phyloP scores from a whole-genome alignment of 106 monocot genomes.

The Acorus gramineus region DNA sequence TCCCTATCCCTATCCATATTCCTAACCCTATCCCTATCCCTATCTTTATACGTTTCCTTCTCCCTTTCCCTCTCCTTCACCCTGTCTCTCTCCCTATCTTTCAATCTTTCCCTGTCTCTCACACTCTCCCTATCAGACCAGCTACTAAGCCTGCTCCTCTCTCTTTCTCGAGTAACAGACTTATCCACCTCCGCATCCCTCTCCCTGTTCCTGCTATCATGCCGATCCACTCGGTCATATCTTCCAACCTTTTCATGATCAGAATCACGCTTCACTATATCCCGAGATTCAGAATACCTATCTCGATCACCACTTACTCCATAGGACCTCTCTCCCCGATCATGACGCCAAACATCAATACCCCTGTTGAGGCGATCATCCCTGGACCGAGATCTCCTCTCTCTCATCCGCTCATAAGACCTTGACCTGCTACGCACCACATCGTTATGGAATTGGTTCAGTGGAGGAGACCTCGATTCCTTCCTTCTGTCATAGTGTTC shows the following conservation, averaged over 20 bases:
- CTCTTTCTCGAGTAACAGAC: conserved; percentile 5
- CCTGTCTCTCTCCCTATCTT: conserved; percentile 4
- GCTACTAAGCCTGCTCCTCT: conserved; percentile 1
- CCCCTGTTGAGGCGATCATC: conserved; percentile 1
- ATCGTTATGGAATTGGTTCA: too few relatives aligned
- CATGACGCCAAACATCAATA: conserved; percentile 5
- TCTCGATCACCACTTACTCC: neutral
- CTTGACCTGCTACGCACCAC: too few relatives aligned
- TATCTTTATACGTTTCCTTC: conserved; percentile 14
- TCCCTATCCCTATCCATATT: conserved; percentile 18
- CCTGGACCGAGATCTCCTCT: too few relatives aligned
- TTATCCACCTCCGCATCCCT: conserved; percentile 10
- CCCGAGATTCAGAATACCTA: conserved; percentile 7
- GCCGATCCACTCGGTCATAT: conserved; percentile 8
- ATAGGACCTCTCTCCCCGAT: conserved; percentile 1
- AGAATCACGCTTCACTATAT: conserved; percentile 11
- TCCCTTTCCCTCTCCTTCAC: neutral
- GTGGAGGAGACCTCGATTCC: too few relatives aligned
- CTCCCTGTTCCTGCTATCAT: conserved; percentile 7
- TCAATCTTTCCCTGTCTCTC: conserved; percentile 6
- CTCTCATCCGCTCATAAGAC: too few relatives aligned
- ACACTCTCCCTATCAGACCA: conserved; percentile 13
- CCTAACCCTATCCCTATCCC: conserved; percentile 21
- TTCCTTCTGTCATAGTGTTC: too few relatives aligned
- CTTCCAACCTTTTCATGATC: conserved; percentile 9